Evolutionary conservation across 192 early-diverging fungal genomes (phyloP).

Genomic region (Backusella psychrophila): DNA sequence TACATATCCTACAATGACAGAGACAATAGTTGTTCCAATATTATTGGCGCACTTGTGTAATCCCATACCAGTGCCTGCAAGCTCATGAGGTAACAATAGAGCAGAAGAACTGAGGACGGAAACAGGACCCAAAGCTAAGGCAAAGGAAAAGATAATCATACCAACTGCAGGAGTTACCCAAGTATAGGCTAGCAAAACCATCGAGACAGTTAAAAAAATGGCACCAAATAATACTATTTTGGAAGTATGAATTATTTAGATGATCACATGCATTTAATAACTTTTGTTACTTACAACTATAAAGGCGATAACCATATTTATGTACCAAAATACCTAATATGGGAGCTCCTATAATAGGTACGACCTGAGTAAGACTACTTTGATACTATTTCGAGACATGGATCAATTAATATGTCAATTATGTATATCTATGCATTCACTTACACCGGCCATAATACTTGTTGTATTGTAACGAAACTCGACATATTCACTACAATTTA

Average conservation of each 20-base stretch:
- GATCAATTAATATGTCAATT: neutral
- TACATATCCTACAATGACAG: constrained; percentile 55
- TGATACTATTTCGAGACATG: constrained; percentile 7
- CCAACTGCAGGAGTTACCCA: constrained; percentile 50
- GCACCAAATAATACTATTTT: constrained; percentile 16
- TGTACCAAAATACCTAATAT: constrained; percentile 44
- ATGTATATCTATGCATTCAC: neutral
- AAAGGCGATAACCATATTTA: constrained; percentile 50
- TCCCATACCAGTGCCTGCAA: constrained; percentile 54
- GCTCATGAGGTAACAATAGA: constrained; percentile 47
- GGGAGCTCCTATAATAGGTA: constrained; percentile 54
- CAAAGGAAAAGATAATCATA: constrained; percentile 53
- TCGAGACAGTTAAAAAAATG: constrained; percentile 16
- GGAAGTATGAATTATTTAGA: neutral
- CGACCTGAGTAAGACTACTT: constrained; percentile 51
- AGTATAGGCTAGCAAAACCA: constrained; percentile 54
- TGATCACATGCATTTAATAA: neutral
- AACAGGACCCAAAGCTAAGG: constrained; percentile 57
- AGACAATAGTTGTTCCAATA: constrained; percentile 59
- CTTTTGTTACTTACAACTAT: constrained; percentile 29
- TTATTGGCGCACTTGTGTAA: constrained; percentile 64
- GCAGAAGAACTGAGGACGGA: constrained; percentile 53
- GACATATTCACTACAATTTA: constrained; percentile 19
- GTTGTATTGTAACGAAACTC: constrained; percentile 30
- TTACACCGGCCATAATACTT: constrained; percentile 29